Evolutionary conservation across 108 stramenopile species (phyloP).

Genomic region (Epithemia pelagica): DNA sequence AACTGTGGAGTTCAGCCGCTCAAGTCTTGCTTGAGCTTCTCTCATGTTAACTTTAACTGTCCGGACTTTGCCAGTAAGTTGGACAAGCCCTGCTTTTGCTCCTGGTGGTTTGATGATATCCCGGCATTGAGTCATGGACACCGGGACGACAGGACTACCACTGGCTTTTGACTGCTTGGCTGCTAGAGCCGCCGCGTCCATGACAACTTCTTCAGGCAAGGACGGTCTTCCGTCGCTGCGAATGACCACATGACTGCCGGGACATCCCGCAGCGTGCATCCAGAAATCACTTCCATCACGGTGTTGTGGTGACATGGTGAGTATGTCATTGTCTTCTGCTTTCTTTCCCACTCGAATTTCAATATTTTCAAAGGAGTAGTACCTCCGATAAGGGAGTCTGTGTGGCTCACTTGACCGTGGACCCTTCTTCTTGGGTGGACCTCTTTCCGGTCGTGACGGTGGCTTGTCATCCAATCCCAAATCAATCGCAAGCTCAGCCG

Average conservation of each 20-base stretch:
- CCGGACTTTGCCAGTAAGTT: conserved; percentile 59
- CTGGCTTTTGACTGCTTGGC: conserved; percentile 80
- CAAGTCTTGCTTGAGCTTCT: conserved; percentile 54
- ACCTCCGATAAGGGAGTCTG: conserved; percentile 72
- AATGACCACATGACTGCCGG: conserved; percentile 85
- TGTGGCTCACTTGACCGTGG: conserved; percentile 24
- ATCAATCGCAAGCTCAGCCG: conserved; percentile 43
- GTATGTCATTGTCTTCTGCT: conserved; percentile 82
- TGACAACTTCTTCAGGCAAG: conserved; percentile 51
- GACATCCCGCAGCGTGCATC: conserved; percentile 87
- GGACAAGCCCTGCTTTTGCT: conserved; percentile 82
- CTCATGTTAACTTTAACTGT: conserved; percentile 75
- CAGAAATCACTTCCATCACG: conserved; percentile 82
- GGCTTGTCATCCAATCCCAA: conserved; percentile 59
- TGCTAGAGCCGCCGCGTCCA: conserved; percentile 77
- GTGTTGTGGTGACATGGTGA: conserved; percentile 64
- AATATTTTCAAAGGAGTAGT: conserved; percentile 43
- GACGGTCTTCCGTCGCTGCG: conserved; percentile 53
- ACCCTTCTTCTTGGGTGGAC: conserved; percentile 53
- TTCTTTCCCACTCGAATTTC: conserved; percentile 85
- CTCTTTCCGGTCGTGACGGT: conserved; percentile 16
- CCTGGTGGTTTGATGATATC: conserved; percentile 86
- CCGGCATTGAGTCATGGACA: conserved; percentile 69
- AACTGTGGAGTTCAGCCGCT: conserved; percentile 60
- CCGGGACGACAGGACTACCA: conserved; percentile 58